Conservation (phyloP, 2,329 filamentous ascomycete genomes). For the Fusarium secorum region DNA sequence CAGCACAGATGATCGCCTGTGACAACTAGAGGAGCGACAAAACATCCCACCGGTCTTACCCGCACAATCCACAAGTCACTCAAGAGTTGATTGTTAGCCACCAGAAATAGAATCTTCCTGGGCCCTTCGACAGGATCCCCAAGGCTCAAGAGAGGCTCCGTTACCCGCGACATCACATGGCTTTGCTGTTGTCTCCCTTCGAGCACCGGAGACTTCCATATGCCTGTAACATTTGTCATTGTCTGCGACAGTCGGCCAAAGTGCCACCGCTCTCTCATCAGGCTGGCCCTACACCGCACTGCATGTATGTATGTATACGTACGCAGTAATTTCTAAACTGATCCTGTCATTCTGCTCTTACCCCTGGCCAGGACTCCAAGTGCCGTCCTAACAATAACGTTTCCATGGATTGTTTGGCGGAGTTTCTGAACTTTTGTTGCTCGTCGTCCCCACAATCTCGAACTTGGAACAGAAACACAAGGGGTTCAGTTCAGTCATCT, state of each 20-base stretch:
- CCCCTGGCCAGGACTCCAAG: constrained; percentile 22
- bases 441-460: constrained; percentile 25
- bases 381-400: constrained; percentile 22
- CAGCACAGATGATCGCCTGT: constrained; percentile 9
- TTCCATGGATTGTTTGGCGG: constrained; percentile 19
- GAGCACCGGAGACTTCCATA: constrained; percentile 12
- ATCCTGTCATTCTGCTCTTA: constrained; percentile 13
- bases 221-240: constrained; percentile 1
- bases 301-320: neutral
- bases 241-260: constrained; percentile 6
- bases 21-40: constrained; percentile 8
- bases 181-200: constrained; percentile 1
- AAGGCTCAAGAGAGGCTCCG: constrained; percentile 6
- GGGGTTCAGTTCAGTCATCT: constrained; percentile 6
- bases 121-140: constrained; percentile 18
- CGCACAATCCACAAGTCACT: neutral
- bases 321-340: constrained; percentile 8
- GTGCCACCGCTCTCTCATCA: constrained; percentile 1
- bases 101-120: constrained; percentile 33
- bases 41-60: constrained; percentile 6
- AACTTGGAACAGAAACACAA: constrained; percentile 27
- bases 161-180: constrained; percentile 9
- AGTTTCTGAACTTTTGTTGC: constrained; percentile 7
- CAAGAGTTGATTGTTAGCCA: constrained; percentile 1
- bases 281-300: constrained; percentile 20